A percentile compares a stretch with the other conserved stretches of the same genome.
These are phyloP conservation scores for Neopestalotiopsis sp. DNA, from an alignment of 2,329 filamentous ascomycete genomes.

Conservation along the genomic window DNA sequence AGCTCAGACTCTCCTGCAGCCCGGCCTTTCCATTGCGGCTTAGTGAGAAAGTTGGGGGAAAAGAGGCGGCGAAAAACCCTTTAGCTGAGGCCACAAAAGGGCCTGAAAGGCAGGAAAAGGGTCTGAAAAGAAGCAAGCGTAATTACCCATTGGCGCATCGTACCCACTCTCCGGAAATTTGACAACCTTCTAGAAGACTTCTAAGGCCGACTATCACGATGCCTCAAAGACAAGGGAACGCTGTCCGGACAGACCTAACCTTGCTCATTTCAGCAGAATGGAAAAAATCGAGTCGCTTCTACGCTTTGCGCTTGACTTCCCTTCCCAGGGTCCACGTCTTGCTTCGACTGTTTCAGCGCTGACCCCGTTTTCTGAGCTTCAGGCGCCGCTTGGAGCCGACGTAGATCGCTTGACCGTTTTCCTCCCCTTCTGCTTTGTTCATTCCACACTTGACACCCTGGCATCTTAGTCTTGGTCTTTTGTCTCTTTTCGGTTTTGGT, in stretches of 20 bases:
- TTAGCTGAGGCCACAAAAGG: slow-evolving; percentile 3
- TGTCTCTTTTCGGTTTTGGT: background rate
- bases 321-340: background rate
- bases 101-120: background rate
- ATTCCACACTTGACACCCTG: background rate
- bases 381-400: slow-evolving; percentile 7
- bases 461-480: background rate
- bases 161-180: slow-evolving; percentile 15
- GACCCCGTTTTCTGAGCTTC: background rate
- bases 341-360: slow-evolving; percentile 4
- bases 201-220: background rate
- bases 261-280: background rate
- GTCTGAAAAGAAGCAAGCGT: background rate
- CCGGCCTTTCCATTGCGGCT: background rate
- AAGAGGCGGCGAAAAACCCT: background rate
- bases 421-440: background rate
- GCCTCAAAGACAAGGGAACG: slow-evolving; percentile 2
- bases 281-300: background rate
- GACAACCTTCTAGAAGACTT: slow-evolving; percentile 15
- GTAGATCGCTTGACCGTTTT: slow-evolving; percentile 13
- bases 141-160: background rate
- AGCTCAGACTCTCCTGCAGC: slow-evolving; percentile 1
- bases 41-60: background rate
- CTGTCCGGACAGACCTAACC: slow-evolving; percentile 4
- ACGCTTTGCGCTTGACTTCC: background rate